Base-by-base conservation (phyloP, 257 asterid genomes). In the Ligustrum vulgare region DNA sequence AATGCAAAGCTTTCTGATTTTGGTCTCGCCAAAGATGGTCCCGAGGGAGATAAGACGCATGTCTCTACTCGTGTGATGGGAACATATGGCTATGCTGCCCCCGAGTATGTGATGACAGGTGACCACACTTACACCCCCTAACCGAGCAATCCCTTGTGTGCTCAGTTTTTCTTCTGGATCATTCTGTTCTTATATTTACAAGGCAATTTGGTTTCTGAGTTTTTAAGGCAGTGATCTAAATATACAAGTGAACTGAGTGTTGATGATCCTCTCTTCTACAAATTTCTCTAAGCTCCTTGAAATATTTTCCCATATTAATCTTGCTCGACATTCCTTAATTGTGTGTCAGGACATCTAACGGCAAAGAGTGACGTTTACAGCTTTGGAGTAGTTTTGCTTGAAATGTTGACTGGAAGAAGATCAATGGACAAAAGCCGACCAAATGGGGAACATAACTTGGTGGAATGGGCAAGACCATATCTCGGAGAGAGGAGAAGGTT, bases 61-160 rank as follows among this genome's bases (percentile, higher is more conserved):
- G 97, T 93, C 31, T 89, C 98, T 8, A 93, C 98, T 5, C 88
- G 95, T 22, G 96, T 91, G 51, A 87, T 93, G 98, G 98, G 98
- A 69, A 91, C 98, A 13, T 81, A 88, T 6, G 98, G 98, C 72
- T 93, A 93, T 71, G 97, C 97, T 71, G 97, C 98, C 7, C 98
- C 95, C 0, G 94, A 93, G 68, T 90, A 92, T 76, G 89, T 89
- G 51, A 89, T 86, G 91, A 89, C 95, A 33, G 97, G 96, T 89
- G 60, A 70, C 79, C 36, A 36, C 51, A 23, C 68, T 9, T 72
- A 37, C 18, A 31, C 35, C 56, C 63, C 37, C 36, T 11, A 47
- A 9, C 45, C 45, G 4, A 13, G 15, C 20, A 47, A 51, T 18
- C 45, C 41, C 62, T 58, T 9, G 20, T 13, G 8, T 35, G 49